These are phyloP conservation scores for Puya raimondii DNA, from an alignment of 176 grass and related monocot genomes.

Conservation along the genomic window DNA sequence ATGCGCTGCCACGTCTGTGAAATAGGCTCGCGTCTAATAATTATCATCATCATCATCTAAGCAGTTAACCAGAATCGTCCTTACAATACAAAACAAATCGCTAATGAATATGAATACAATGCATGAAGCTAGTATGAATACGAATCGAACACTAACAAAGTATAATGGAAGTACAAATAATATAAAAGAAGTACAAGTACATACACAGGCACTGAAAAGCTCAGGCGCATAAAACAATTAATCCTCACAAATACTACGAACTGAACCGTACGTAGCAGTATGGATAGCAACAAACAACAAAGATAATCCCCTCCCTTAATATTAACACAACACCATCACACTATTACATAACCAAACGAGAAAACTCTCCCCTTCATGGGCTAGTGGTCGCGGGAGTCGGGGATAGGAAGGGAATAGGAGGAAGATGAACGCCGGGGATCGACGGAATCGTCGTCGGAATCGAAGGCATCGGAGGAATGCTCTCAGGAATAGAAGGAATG, in stretches of 20 bases:
- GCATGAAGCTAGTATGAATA: too few species aligned
- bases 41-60: too few species aligned
- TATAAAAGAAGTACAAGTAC: constrained; percentile 12
- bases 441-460: constrained; percentile 44
- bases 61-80: too few species aligned
- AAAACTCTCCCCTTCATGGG: constrained; percentile 35
- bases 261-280: constrained; percentile 23
- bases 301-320: too few species aligned
- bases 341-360: constrained; percentile 1
- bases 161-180: constrained; percentile 4
- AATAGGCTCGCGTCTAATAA: too few species aligned
- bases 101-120: too few species aligned
- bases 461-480: constrained; percentile 32
- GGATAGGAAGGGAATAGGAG: constrained; percentile 41
- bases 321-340: not conserved
- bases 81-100: too few species aligned
- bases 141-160: not conserved
- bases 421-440: constrained; percentile 44
- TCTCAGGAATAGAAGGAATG: constrained; percentile 39
- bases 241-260: constrained; percentile 7
- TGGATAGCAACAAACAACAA: not conserved
- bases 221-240: not conserved
- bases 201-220: constrained; percentile 5
- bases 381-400: constrained; percentile 35
- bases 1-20: too few species aligned